Base-by-base conservation (phyloP, 768 basidiomycete species). In the Neoboletus magnificus region DNA sequence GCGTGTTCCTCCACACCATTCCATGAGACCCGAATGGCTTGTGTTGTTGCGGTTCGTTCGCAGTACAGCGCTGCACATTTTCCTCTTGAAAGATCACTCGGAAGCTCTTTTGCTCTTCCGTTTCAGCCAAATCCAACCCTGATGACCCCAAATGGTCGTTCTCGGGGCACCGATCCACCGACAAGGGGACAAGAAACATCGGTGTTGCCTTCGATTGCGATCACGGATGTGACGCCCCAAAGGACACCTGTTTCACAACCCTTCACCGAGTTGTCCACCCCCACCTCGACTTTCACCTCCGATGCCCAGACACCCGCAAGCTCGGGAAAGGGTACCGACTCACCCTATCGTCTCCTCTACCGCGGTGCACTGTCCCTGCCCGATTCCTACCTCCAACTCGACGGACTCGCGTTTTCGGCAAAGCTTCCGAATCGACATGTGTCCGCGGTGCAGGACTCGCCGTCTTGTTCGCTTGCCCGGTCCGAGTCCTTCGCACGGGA, bases 331-430 rank as follows among this genome's bases (percentile, higher is more conserved):
- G 18, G 30, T 9, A 23, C 29, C 20, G 56, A 64, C 37, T 41
- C 47, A 2, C 48, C 41, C 8, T 66, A 65, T 59, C 85, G 89
- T 39, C 78, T 89, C 0, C 79, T 91, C 25, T 91, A 89, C 64
- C 84, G 89, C 48, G 89, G 89, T 9, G 80, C 87, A 1, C 76
- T 91, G 10, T 84, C 87, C 2, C 68, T 91, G 0, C 85, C 87
- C 7, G 89, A 89, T 62, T 91, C 89, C 0, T 73, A 86, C 47
- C 72, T 91, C 22, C 73, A 79, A 3, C 81, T 91, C 33, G 89
- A 91, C 62, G 89, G 89, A 7, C 67, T 91, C 20, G 86, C 86
- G 2, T 91, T 91, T 63, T 77, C 79, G 4, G 77, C 82, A 1
- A 76, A 76, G 1, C 66, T 84, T 5, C 77, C 78, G 36, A 48